Evolutionary conservation across 257 asterid species (phyloP), one percentile per base, ranked within the genome.

Genomic region (Ajuga chamaepitys): DNA sequence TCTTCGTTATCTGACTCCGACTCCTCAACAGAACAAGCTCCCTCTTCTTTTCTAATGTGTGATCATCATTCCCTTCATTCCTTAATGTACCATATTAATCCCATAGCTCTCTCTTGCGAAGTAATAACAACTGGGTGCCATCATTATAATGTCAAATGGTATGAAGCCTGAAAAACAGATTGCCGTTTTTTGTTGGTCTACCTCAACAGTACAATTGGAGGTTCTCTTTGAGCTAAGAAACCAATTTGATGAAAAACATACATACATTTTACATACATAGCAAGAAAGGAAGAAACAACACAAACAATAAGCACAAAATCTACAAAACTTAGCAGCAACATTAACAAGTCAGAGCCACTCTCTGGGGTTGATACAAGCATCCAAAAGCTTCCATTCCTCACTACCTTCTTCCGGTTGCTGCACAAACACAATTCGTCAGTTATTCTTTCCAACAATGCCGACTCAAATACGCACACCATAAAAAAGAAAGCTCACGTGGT

Each of bases 401-500:
- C 80, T 81, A 35, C 99, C 99, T 76, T 86, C 97, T 82, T 83
- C 95, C 2, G 99, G 99, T 89, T 86, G 74, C 99, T 93, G 87
- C 77, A 80, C 46, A 62, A n/a, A 30, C 32, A 66, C 2, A 60
- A 67, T 46, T 44, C 42, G 20, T 37, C 50, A 54, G 55, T 57
- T 21, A 28, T 35, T 62, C 22, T 6, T 3, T 3, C 37, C 1
- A 30, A 4, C 37, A 30, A 8, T 3, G 4, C 7, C 7, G 7
- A 30, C 5, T 8, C 37, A 30, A 9, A 48, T 4, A 10, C 12
- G 42, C 38, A 12, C 20, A 22, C 32, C 37, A n/a, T 47, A 45
- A 54, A 2, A n/a, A 13, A 40, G 51, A 55, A 68, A 38, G 70
- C 89, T 86, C 80, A 94, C 99, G 50, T 94, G 97, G 75, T 88